These are phyloP conservation scores for Debaryomyces nepalensis DNA, from an alignment of 1,139 yeast genomes.

Conservation along the genomic window DNA sequence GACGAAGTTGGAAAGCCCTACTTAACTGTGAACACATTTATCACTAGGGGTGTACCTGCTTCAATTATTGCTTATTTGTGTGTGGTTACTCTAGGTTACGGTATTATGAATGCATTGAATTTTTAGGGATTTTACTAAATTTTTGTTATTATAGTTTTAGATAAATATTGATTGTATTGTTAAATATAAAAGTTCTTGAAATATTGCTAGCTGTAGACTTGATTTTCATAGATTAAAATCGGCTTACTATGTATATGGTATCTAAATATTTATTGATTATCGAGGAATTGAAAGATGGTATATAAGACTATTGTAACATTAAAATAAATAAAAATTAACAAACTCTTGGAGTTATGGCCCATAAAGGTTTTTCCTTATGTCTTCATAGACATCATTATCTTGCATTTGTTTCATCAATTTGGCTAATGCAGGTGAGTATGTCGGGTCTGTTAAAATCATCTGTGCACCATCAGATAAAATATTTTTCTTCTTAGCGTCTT, in stretches of 20 bases:
- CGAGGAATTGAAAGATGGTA: conserved; percentile 8
- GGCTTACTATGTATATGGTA: not conserved
- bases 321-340: not conserved
- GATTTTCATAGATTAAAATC: too few species aligned
- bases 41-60: conserved; percentile 87
- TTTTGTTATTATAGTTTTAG: conserved; percentile 1
- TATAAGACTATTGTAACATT: not conserved
- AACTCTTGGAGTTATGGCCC: conserved; percentile 34
- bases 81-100: conserved; percentile 79
- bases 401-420: conserved; percentile 39
- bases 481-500: conserved; percentile 29
- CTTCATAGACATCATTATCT: conserved; percentile 35
- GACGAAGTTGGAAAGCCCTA: conserved; percentile 90
- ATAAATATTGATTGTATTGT: conserved; percentile 1
- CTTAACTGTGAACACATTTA: conserved; percentile 79
- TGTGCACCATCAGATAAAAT: conserved; percentile 31
- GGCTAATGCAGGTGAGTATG: conserved; percentile 41
- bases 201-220: too few species aligned
- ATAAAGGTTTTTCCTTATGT: conserved; percentile 39
- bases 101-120: conserved; percentile 63
- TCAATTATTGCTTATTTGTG: conserved; percentile 71
- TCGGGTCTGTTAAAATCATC: conserved; percentile 32
- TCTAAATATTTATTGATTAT: not conserved
- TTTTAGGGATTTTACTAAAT: conserved; percentile 30
- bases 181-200: not conserved